Conservation (phyloP, 2,329 filamentous ascomycete genomes). For the Conoideocrella luteorostrata region DNA sequence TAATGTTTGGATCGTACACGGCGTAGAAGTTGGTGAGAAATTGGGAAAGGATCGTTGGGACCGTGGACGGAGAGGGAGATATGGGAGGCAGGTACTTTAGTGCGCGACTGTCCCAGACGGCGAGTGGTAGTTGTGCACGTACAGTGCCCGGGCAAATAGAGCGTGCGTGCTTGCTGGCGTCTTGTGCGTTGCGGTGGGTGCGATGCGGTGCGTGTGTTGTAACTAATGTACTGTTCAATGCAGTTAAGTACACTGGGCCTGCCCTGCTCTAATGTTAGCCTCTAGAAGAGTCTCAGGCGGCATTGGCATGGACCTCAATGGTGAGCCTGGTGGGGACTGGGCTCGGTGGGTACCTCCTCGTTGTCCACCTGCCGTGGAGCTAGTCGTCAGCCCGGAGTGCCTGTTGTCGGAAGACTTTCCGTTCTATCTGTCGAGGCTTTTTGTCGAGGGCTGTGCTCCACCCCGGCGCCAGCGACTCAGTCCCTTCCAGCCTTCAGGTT, state of each 20-base stretch:
- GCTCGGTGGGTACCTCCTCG: neutral
- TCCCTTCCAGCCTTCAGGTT: too few species aligned
- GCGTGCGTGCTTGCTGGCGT: constrained; percentile 3
- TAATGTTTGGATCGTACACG: too few species aligned
- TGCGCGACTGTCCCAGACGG: neutral
- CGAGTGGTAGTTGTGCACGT: too few species aligned
- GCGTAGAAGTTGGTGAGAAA: neutral
- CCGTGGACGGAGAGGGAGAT: neutral
- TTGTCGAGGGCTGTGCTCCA: too few species aligned
- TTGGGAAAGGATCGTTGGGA: neutral
- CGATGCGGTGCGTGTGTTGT: too few species aligned
- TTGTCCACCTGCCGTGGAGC: too few species aligned
- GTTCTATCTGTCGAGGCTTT: too few species aligned
- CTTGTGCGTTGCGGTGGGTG: constrained; percentile 1
- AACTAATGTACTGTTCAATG: too few species aligned
- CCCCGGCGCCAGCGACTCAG: too few species aligned
- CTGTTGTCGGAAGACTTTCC: too few species aligned
- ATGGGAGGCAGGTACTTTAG: neutral
- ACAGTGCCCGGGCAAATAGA: neutral
- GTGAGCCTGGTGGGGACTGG: neutral
- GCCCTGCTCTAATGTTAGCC: constrained; percentile 1
- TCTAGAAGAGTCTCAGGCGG: neutral
- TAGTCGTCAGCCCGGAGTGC: neutral
- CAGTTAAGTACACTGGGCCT: too few species aligned
- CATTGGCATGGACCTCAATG: too few species aligned